Base-by-base conservation (phyloP, 1,284 basidiomycete species). In the Salmacisia buchloeana region DNA sequence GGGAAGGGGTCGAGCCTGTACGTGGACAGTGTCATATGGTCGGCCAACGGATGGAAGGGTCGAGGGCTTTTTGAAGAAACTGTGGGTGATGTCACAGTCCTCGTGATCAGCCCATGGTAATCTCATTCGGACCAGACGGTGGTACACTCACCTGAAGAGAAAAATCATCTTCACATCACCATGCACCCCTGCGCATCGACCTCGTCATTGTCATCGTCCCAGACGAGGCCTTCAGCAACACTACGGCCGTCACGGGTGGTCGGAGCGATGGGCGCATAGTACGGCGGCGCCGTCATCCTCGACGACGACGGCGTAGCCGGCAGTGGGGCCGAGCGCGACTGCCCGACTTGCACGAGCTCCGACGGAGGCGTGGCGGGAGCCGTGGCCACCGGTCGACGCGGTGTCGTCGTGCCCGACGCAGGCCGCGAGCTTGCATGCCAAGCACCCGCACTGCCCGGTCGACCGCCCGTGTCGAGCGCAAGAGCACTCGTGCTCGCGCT, bases 101-200 rank as follows among this genome's bases (percentile, higher is more conserved):
- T n/a, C n/a, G n/a, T n/a, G n/a, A n/a, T n/a, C n/a, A n/a, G n/a
- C n/a, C n/a, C n/a, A n/a, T n/a, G n/a, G n/a, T n/a, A n/a, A n/a
- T n/a, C n/a, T n/a, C n/a, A n/a, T n/a, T n/a, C n/a, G n/a, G n/a
- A n/a, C n/a, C n/a, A n/a, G n/a, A n/a, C n/a, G n/a, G n/a, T n/a
- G n/a, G n/a, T n/a, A n/a, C n/a, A n/a, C n/a, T n/a, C n/a, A n/a
- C n/a, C 35, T 23, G 25, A 27, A 21, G 2, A 25, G 36, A 43
- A 31, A 36, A 57, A 49, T 18, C 33, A 46, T 62, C 63, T 64
- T 63, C 45, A 63, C 34, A 58, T 68, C 18, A 72, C 46, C 10
- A 46, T 54, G 49, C 71, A 72, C 29, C 71, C 71, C 18, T 69
- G 59, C 5, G 67, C 60, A 58, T 72, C 69, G 1, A 65, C 68